Base-by-base conservation (phyloP, 148 eudicot species). In the Nepenthes mirabilis region DNA sequence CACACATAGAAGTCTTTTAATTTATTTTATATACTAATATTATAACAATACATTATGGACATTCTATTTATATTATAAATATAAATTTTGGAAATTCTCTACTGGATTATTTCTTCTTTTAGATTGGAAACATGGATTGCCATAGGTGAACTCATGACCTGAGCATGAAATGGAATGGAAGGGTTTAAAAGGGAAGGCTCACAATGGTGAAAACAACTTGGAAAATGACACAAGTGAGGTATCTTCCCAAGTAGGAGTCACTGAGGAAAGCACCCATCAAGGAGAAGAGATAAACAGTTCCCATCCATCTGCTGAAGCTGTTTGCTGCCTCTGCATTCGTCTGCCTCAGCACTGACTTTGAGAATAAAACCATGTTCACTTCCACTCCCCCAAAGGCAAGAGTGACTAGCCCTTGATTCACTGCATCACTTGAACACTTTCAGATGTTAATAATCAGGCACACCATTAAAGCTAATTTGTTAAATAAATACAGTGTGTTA, bases 251-350 rank as follows among this genome's bases (percentile, higher is more conserved):
- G 60, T 77, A 80, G 9, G 84, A 77, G 63, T 80, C 84, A 43
- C 76, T 70, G 33, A 80, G 76, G 47, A 80, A 80, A 13, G 84
- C 84, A 1, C 84, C 84, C 2, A 80, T 56, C 50, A 80, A 72
- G 4, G 84, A 80, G 61, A 70, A 80, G 2, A 80, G 63, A 61
- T 80, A 80, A 9, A 80, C 84, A 1, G 84, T 74, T 57, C 84
- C 84, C 75, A 77, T 80, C 84, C 84, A 80, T 68, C 68, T 69
- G 50, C 80, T 77, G 61, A 77, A 77, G 34, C 77, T 72, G 60
- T 80, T 80, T 2, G 84, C 84, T 57, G 84, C 84, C 61, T 80
- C 81, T 2, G 84, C 84, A 52, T 80, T 80, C 9, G 73, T 77
- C 33, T 80, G 77, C 52, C 80, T 37, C n/a, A 80, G 50, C 12